Percentiles rank a stretch among this genome's conserved stretches.
Conservation (phyloP, 2,329 filamentous ascomycete species). For the Eurotiales sp. region DNA sequence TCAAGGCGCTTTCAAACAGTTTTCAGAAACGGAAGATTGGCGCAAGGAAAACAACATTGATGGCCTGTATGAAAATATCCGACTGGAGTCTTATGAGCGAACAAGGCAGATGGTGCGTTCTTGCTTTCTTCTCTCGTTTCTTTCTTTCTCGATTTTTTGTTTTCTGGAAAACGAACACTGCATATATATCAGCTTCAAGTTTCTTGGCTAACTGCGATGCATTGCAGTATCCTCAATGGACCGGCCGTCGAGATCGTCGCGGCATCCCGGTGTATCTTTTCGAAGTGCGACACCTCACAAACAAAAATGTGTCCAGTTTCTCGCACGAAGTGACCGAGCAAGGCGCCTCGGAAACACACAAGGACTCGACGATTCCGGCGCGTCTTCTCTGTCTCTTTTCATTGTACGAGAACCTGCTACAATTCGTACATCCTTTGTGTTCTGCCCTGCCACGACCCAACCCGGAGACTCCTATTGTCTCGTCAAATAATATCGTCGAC, state of each 20-base stretch:
- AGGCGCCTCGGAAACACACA: slow-evolving; percentile 57
- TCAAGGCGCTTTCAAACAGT: slow-evolving; percentile 74
- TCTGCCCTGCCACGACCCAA: slow-evolving; percentile 71
- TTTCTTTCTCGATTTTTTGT: neutral
- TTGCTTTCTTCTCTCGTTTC: neutral
- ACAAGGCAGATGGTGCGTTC: slow-evolving; percentile 64
- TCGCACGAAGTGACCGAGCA: slow-evolving; percentile 51
- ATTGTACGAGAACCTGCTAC: slow-evolving; percentile 86
- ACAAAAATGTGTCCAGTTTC: slow-evolving; percentile 75
- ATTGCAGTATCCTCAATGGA: slow-evolving; percentile 91
- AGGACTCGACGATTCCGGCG: slow-evolving; percentile 54
- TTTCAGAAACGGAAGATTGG: slow-evolving; percentile 86
- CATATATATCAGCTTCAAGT: neutral
- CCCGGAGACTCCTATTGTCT: slow-evolving; percentile 79
- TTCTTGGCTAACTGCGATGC: slow-evolving; percentile 10
- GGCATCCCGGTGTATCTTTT: slow-evolving; percentile 92
- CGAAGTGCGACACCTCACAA: slow-evolving; percentile 77
- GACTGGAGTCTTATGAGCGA: slow-evolving; percentile 77
- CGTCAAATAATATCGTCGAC: slow-evolving; percentile 93
- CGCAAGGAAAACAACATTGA: slow-evolving; percentile 74
- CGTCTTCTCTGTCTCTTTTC: slow-evolving; percentile 85
- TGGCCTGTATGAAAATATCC: slow-evolving; percentile 79
- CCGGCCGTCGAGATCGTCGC: slow-evolving; percentile 80
- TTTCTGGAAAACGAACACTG: no score
- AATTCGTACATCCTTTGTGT: slow-evolving; percentile 82